phyloP scores from a whole-genome alignment of 306 rosid species.

The Prunus campanulata region DNA sequence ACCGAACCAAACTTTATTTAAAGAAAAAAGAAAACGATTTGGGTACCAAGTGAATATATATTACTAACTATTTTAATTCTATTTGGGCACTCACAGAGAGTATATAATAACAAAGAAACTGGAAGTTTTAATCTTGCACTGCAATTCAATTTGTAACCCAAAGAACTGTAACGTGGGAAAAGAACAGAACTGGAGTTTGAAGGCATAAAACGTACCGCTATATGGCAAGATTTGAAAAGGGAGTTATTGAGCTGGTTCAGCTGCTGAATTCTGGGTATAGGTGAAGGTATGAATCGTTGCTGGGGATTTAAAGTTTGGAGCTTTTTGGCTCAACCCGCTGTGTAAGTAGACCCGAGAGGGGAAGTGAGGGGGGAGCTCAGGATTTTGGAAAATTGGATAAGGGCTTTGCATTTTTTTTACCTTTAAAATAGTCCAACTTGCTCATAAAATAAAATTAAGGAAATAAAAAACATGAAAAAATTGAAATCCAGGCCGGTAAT shows the following conservation, averaged over 20 bases:
- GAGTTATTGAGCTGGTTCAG: slow-evolving; percentile 6
- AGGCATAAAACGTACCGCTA: not conserved
- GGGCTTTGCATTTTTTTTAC: not conserved
- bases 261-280: not conserved
- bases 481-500: not conserved
- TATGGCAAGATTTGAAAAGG: not conserved
- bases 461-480: not conserved
- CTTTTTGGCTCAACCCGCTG: not conserved
- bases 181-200: not conserved
- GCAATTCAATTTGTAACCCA: not conserved
- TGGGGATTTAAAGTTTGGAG: slow-evolving; percentile 6
- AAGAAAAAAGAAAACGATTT: not conserved
- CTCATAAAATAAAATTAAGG: too few species aligned
- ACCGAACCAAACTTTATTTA: not conserved
- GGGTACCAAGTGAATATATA: not conserved
- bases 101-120: not conserved
- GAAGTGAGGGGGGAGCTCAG: not conserved
- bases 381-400: slow-evolving; percentile 7
- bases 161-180: not conserved
- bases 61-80: not conserved
- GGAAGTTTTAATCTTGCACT: not conserved
- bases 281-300: not conserved
- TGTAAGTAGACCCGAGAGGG: not conserved
- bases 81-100: too few species aligned
- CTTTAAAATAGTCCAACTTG: not conserved